These are phyloP conservation scores for Imleria badia DNA, from an alignment of 768 basidiomycete genomes.

Conservation along the genomic window DNA sequence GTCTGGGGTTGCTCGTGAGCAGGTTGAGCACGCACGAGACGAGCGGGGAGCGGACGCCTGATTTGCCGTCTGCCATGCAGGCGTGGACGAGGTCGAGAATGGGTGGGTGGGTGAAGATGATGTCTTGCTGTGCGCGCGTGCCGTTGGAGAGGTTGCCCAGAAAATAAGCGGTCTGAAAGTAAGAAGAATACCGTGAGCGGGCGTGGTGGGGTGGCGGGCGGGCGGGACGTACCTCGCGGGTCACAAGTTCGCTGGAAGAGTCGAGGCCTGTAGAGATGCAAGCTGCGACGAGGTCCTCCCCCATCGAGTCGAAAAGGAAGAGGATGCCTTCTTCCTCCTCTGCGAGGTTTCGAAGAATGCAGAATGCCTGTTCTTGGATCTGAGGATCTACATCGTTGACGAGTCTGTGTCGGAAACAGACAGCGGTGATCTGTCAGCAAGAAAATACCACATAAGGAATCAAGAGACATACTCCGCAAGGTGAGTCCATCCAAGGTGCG, in stretches of 20 bases:
- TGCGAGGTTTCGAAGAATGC: constrained; percentile 64
- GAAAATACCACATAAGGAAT: not conserved
- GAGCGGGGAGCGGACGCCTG: constrained; percentile 59
- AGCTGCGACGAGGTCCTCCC: constrained; percentile 43
- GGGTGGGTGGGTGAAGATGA: constrained; percentile 49
- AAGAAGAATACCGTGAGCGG: not conserved
- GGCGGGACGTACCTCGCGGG: constrained; percentile 44
- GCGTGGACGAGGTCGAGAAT: constrained; percentile 55
- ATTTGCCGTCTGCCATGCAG: constrained; percentile 58
- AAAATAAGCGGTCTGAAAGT: constrained; percentile 50
- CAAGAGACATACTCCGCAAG: constrained; percentile 50
- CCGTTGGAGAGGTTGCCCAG: constrained; percentile 74
- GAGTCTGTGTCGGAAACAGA: constrained; percentile 38
- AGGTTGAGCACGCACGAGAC: constrained; percentile 60
- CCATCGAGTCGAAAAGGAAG: constrained; percentile 56
- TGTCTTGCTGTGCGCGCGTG: constrained; percentile 44
- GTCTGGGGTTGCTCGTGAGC: constrained; percentile 39
- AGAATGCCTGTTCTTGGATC: constrained; percentile 71
- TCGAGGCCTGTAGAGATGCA: constrained; percentile 50
- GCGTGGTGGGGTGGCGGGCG: no score
- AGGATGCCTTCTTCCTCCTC: constrained; percentile 64
- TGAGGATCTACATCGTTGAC: constrained; percentile 51
- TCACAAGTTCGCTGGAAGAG: constrained; percentile 52
- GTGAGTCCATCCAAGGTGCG: constrained; percentile 62
- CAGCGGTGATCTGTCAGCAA: not conserved